Base-by-base conservation (phyloP, 768 basidiomycete species). In the Amanita thiersii region DNA sequence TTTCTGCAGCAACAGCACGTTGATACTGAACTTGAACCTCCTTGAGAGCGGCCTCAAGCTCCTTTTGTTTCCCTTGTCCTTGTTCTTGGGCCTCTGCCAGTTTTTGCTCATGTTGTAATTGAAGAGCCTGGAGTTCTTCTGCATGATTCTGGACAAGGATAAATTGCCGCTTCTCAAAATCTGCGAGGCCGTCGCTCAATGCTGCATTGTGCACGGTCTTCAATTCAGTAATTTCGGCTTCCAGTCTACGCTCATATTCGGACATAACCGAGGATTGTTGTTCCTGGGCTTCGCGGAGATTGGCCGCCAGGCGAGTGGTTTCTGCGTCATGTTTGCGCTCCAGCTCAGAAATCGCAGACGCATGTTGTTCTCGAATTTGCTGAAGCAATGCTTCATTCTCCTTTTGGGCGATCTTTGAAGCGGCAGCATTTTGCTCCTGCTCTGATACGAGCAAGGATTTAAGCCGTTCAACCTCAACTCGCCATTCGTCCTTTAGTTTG, bases 171-270 rank as follows among this genome's bases (percentile, higher is more conserved):
- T 55, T 48, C 19, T 68, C 60, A 3, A 52, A 46, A 40, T 56
- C 51, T 10, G 53, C 23, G 17, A 45, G 36, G 1, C 50, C 50
- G 11, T 63, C 56, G 4, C 61, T 50, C 20, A 81, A 49, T 2
- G 59, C 61, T 5, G 56, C 49, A 12, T 68, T 58, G 51, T 86
- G 80, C 3, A 63, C 56, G 5, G 57, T 57, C 53, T 71, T 69
- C 45, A 84, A 55, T 21, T 64, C 56, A 5, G 63, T 55, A n/a
- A 75, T 46, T 33, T 81, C 77, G 44, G 69, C 70, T 35, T 74
- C 66, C 49, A 87, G 80, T 6, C 66, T 65, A 25, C 59, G 68
- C 48, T 76, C 72, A 24, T 81, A 50, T 43, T 79, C 75, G 39
- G 69, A 61, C 5, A 88, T 61, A 30, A 75, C 58, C 1, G 56